These are phyloP conservation scores for Talaromyces sp. DNA, from an alignment of 2,329 filamentous ascomycete genomes.

Conservation along the genomic window DNA sequence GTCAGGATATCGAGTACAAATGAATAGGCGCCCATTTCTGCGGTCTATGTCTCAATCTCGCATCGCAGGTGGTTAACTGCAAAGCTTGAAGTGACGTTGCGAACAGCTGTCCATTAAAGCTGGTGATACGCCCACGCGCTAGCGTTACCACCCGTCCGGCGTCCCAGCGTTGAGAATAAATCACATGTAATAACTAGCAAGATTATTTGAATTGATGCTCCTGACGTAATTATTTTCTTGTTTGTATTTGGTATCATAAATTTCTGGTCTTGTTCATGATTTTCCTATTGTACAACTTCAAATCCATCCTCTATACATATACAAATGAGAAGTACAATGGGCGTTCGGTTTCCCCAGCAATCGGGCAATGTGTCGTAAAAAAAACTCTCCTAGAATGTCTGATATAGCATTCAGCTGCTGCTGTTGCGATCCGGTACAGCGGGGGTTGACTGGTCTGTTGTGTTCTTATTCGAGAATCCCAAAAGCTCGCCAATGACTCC, in stretches of 20 bases:
- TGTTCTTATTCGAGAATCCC: conserved; percentile 54
- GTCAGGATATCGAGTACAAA: conserved; percentile 39
- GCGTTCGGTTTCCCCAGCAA: not conserved
- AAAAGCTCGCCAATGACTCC: conserved; percentile 72
- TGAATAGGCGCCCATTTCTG: conserved; percentile 28
- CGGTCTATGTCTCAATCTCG: not conserved
- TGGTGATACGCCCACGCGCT: not conserved
- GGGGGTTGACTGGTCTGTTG: conserved; percentile 7
- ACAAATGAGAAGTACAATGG: not conserved
- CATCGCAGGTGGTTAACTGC: not conserved
- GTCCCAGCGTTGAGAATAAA: not conserved
- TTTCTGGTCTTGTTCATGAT: not conserved
- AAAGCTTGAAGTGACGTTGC: not conserved
- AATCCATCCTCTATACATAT: not conserved
- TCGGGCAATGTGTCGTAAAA: not conserved
- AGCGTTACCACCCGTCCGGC: not conserved
- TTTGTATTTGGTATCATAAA: not conserved
- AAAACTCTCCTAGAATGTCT: not conserved
- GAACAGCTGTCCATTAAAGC: not conserved
- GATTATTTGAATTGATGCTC: not conserved
- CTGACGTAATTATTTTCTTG: not conserved
- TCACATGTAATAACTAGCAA: not conserved
- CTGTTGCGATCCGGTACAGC: conserved; percentile 14
- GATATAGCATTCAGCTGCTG: not conserved
- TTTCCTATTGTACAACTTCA: not conserved